Base-by-base conservation (phyloP, 331 rosid species). In the Phaseolus coccineus region DNA sequence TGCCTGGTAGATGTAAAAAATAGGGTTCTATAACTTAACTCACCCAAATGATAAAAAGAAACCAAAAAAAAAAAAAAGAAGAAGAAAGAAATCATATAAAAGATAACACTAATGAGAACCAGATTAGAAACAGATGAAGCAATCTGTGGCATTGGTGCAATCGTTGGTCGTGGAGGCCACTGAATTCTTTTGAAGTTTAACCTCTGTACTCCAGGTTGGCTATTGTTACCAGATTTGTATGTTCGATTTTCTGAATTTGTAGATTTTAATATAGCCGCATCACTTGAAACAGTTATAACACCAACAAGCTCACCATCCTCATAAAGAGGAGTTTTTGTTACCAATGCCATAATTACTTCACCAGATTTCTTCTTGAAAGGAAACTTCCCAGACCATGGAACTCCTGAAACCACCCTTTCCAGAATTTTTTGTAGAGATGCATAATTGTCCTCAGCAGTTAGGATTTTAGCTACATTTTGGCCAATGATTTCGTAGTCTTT, bases 41-140 rank as follows among this genome's bases (percentile, higher is more conserved):
- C 75, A 55, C 55, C 76, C 39, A 77, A 66, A 72, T 47, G 31
- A 30, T 53, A 30, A 13, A 63, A 74, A 27, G 40, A 79, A 72
- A 78, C 39, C 44, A 28, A 51, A 46, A 80, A 12, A 8, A 42
- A 9, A 30, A 10, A 63, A 73, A n/a, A n/a, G n/a, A n/a, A 24
- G 51, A 50, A 27, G n/a, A 72, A 48, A 27, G 25, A 66, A 44
- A 8, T 5, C 14, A 50, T 11, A 67, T 83, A 77, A 28, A 83
- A 63, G 67, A 42, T 4, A 63, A 63, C 65, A 63, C 27, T 62
- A 53, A 46, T 78, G 77, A 77, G 76, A 78, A 93, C 96, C 94
- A 91, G 88, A 89, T 83, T 87, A 80, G 97, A 89, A 85, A 88
- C 91, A 79, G 90, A 88, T 28, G 94, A 91, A 61, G 88, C 91